Evolutionary conservation across 176 grass and related monocot species (phyloP), one percentile per base, ranked within the genome.

Genomic region (Paspalum vaginatum): DNA sequence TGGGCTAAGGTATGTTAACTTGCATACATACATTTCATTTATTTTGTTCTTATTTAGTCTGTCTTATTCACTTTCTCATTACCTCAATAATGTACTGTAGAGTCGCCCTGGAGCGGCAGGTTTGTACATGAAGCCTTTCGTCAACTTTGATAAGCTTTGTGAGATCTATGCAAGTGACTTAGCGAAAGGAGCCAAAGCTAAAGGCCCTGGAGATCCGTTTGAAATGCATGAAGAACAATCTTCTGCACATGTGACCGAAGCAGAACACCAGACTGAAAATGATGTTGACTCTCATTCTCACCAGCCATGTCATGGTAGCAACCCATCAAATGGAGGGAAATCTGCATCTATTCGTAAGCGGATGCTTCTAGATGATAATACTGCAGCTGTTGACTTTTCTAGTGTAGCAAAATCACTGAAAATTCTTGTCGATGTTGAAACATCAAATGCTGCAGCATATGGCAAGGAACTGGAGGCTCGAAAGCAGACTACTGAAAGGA

Each of bases 91-190:
- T 57, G 0, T 10, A 14, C 11, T 59, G 40, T 1, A 26, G 54
- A 61, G 40, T 46, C 54, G 13, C 5, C 6, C 0, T 4, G 12
- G 55, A 18, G 56, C 74, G 5, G 2, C 20, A 9, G 3, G 6
- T 18, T 12, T 76, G 21, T 76, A 61, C 20, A 12, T 27, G 43
- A 77, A 77, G 24, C 57, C 27, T 62, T 46, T 69, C 27, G 37
- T 47, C 14, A 61, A 46, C 3, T 76, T 18, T 76, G 74, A 57
- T 18, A 63, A 62, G 24, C 42, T 76, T 46, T 47, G 27, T 52
- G 75, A 64, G 25, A 47, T 64, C 4, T 78, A 64, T 78, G 16
- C 41, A 0, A 11, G 8, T 62, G 56, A 64, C 22, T 10, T 73
- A n/a, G 77, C 61, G 24, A 50, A 50, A 71, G 79, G 67, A 49